Percentiles rank a stretch among this genome's conserved stretches.
phyloP scores from a whole-genome alignment of 768 basidiomycete species.

The Tephrocybe rancida region DNA sequence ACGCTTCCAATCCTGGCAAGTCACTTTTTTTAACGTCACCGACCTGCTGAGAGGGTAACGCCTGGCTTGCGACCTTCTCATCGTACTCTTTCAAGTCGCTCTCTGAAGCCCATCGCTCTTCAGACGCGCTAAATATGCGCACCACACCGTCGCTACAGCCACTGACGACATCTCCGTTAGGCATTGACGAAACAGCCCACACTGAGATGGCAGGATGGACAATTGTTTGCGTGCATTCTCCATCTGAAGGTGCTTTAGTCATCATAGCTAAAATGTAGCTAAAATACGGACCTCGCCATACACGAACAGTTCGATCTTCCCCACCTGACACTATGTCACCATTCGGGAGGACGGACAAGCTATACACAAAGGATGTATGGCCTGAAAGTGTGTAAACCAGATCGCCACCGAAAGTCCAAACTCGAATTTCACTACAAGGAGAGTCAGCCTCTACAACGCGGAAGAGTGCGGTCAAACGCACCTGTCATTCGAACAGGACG shows the following conservation, averaged over 20 bases:
- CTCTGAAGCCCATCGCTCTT: constrained; percentile 73
- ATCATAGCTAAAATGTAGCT: not conserved
- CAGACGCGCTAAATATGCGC: constrained; percentile 78
- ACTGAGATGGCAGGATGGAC: constrained; percentile 97
- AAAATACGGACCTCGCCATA: constrained; percentile 77
- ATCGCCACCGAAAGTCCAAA: constrained; percentile 89
- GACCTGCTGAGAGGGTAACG: constrained; percentile 83
- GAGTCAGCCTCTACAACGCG: constrained; percentile 2
- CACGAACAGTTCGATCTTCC: constrained; percentile 89
- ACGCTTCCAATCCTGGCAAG: constrained; percentile 83
- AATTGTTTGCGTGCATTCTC: constrained; percentile 86
- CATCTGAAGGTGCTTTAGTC: constrained; percentile 50
- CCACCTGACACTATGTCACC: constrained; percentile 89
- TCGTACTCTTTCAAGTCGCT: constrained; percentile 72
- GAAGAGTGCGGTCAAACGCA: constrained; percentile 27
- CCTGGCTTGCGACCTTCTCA: constrained; percentile 72
- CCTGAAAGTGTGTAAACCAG: constrained; percentile 80
- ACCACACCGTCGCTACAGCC: constrained; percentile 89
- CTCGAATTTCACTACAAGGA: constrained; percentile 75
- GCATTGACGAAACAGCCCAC: constrained; percentile 88
- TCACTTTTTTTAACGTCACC: constrained; percentile 94
- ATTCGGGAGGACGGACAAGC: constrained; percentile 76
- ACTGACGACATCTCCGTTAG: constrained; percentile 90
- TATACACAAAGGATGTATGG: constrained; percentile 97
- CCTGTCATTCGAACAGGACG: constrained; percentile 96